phyloP scores from a whole-genome alignment of 2,329 filamentous ascomycete species.

The Massarina eburnea region DNA sequence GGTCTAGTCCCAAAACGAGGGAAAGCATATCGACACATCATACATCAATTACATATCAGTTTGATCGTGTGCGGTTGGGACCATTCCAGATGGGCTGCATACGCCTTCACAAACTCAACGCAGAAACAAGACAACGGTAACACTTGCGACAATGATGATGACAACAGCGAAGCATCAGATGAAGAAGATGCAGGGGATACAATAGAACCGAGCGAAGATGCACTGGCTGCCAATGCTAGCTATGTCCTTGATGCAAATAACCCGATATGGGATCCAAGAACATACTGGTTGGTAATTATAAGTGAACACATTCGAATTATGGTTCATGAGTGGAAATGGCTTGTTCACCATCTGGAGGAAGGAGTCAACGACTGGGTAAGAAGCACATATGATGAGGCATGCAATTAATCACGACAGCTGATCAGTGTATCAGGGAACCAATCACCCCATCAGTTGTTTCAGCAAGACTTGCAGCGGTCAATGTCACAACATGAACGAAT shows the following conservation, averaged over 20 bases:
- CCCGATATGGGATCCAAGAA: constrained; percentile 6
- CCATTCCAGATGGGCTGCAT: constrained; percentile 6
- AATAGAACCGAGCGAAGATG: not conserved
- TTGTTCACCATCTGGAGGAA: no score
- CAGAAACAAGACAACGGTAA: constrained; percentile 2
- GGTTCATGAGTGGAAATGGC: constrained; percentile 3
- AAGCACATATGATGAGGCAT: no score
- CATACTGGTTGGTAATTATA: constrained; percentile 3
- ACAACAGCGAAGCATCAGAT: constrained; percentile 1
- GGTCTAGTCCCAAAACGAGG: not conserved
- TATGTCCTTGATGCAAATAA: not conserved
- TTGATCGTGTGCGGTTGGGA: constrained; percentile 6
- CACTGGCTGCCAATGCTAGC: constrained; percentile 1
- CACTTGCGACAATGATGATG: constrained; percentile 2
- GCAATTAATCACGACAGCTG: no score
- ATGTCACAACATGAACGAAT: not conserved
- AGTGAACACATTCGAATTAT: not conserved
- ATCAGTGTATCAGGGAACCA: not conserved
- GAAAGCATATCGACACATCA: not conserved
- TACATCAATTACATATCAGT: constrained; percentile 4
- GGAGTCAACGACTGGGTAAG: no score
- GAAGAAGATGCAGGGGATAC: constrained; percentile 1
- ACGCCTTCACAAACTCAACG: constrained; percentile 5
- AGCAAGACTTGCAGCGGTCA: not conserved
- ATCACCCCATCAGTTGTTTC: not conserved